Evolutionary conservation across 2,329 filamentous ascomycete species (phyloP), one percentile per base, ranked within the genome.

Genomic region (Trichothecium sympodiale): DNA sequence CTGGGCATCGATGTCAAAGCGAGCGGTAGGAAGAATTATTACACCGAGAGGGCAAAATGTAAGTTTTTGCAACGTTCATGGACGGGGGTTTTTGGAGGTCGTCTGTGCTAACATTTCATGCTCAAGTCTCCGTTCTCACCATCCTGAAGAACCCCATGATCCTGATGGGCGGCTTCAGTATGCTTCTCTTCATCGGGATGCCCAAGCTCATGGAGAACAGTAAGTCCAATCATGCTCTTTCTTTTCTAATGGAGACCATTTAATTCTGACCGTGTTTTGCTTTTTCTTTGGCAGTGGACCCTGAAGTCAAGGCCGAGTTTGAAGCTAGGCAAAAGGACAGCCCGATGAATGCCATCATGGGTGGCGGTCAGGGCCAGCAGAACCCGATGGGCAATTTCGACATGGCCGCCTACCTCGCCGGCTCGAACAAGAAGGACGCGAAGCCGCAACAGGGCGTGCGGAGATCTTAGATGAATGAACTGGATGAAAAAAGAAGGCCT

Each of bases 131-230:
- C 14, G 69, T 88, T n/a, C 52, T 95, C 38, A 75, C 74, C 39
- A 78, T 95, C 38, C 67, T 95, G 49, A 91, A 91, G 67, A 94
- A 85, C 54, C 91, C 91, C 4, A 96, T 96, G 87, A 95, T 96
- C 44, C 71, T 98, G 41, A 81, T 98, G 66, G 87, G 82, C 4
- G 61, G 94, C 25, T 77, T 91, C 28, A 86, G 80, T 42, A 76
- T 95, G 65, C 79, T 65, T 5, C 66, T 95, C 45, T 87, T 94
- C 43, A 71, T 96, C 49, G 88, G 88, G 46, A 85, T 96, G 83
- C 91, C 91, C 12, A 91, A 95, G 59, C 60, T 98, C 38, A 78
- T 96, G 65, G 88, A 96, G 35, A 95, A 91, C 55, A 94, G 88
- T 95, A 75, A 43, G 85, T 73, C 6, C 13, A 27, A 25, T n/a